These are phyloP conservation scores for Coemansia sp. DNA, from an alignment of 192 early-diverging fungal genomes.

Conservation along the genomic window DNA sequence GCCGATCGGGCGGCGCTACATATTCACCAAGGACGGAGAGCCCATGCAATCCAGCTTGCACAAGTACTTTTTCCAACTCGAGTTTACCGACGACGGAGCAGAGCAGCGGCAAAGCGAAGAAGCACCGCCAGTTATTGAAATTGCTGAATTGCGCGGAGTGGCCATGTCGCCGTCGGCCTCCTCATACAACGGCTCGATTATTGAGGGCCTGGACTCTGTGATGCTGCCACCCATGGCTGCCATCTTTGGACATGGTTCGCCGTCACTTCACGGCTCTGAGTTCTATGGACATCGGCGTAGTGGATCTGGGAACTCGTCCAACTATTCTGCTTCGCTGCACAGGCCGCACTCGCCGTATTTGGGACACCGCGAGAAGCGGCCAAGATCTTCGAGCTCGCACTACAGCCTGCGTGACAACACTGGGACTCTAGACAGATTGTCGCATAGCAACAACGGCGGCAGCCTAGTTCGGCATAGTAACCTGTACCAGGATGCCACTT, in stretches of 20 bases:
- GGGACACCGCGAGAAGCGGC: neutral
- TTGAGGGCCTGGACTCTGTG: slow-evolving; percentile 47
- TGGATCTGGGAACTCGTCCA: slow-evolving; percentile 8
- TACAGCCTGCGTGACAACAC: neutral
- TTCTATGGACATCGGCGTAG: slow-evolving; percentile 14
- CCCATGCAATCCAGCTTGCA: slow-evolving; percentile 48
- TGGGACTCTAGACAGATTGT: neutral
- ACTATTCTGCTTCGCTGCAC: slow-evolving; percentile 3
- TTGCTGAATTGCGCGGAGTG: slow-evolving; percentile 30
- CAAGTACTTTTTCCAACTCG: slow-evolving; percentile 53
- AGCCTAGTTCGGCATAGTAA: neutral
- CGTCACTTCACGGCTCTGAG: neutral
- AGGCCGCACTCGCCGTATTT: slow-evolving; percentile 1
- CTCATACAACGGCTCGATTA: slow-evolving; percentile 44
- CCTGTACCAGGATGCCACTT: neutral
- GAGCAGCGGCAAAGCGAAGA: neutral
- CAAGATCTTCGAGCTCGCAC: slow-evolving; percentile 17
- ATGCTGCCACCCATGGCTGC: slow-evolving; percentile 31
- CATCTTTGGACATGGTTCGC: slow-evolving; percentile 10
- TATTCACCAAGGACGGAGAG: slow-evolving; percentile 48
- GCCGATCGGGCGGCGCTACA: slow-evolving; percentile 48
- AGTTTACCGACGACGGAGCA: slow-evolving; percentile 28
- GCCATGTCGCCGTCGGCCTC: slow-evolving; percentile 28
- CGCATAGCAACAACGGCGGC: neutral
- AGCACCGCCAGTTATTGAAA: slow-evolving; percentile 22